Evolutionary conservation across 108 stramenopile species (phyloP), one percentile per base, ranked within the genome.

Genomic region (Hondaea fermentalgiana): DNA sequence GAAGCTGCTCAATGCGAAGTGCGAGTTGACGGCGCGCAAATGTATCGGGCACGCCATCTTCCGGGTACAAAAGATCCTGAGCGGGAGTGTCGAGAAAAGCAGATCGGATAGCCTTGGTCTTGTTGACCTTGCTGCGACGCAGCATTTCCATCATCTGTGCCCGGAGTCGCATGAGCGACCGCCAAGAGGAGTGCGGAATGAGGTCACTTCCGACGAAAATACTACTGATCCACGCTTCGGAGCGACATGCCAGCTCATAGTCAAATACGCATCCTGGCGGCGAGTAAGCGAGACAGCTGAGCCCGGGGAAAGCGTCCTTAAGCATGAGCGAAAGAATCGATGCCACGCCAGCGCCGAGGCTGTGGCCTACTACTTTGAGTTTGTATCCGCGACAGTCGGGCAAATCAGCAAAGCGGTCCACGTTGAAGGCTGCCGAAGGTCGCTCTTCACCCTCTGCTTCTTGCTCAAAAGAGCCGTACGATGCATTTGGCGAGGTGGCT

Each of bases 331-430:
- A 90, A 44, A 99, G 91, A 14, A 99, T 91, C 6, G 95, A 96
- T 35, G 96, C 96, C 44, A 93, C 93, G 0, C 96, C 97, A 3
- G 96, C 98, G 43, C 98, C 98, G n/a, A 99, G 91, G 51, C 92
- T 93, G 87, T 99, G 98, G 28, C 98, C 98, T 1, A 96, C 96
- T 17, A 98, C 90, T 55, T 96, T 95, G 21, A 99, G 76, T 6
- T 83, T 83, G 76, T 53, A 83, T 47, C 76, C 76, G n/a, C 76
- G 19, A 23, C 76, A 83, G 51, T 83, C 76, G 17, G 76, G 76
- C 49, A 83, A 12, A 23, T 47, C 51, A 0, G 45, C 45, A 12
- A 83, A 23, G 51, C 49, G 1, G 4, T 83, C 23, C 45, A 83
- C 76, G 51, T 53, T 53, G 49, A 83, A 6, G 16, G 23, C 35